Percentiles rank a stretch among this genome's conserved stretches.
phyloP scores from a whole-genome alignment of 768 basidiomycete species.

The Boletus sp. region DNA sequence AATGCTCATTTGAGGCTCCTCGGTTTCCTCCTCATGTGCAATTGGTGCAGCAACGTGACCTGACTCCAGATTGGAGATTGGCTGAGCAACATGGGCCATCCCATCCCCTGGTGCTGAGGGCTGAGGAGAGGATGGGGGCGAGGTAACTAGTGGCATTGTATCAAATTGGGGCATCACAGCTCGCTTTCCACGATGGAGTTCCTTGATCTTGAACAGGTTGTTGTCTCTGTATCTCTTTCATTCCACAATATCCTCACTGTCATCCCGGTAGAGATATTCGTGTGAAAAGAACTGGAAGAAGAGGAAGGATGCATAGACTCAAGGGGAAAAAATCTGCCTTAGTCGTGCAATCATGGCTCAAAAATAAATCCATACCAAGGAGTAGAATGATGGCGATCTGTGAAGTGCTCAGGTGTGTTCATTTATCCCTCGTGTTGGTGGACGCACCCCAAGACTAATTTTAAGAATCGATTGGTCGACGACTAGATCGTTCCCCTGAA shows the following conservation, averaged over 20 bases:
- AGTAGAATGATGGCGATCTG: constrained; percentile 75
- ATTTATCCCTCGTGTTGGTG: neutral
- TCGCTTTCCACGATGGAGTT: constrained; percentile 15
- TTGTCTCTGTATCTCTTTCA: constrained; percentile 42
- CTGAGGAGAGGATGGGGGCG: constrained; percentile 9
- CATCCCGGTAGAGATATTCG: constrained; percentile 41
- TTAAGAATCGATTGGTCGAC: constrained; percentile 51
- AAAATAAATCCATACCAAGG: constrained; percentile 47
- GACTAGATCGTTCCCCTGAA: constrained; percentile 28
- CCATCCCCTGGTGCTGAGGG: neutral
- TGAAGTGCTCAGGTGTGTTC: constrained; percentile 1
- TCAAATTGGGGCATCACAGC: constrained; percentile 1
- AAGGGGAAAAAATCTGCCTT: neutral
- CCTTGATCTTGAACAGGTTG: constrained; percentile 23
- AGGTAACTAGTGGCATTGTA: constrained; percentile 3
- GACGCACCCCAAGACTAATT: constrained; percentile 73
- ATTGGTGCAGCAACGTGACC: neutral
- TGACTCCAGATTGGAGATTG: constrained; percentile 10
- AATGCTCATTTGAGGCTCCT: constrained; percentile 52
- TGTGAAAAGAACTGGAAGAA: constrained; percentile 81
- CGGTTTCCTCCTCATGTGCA: constrained; percentile 29
- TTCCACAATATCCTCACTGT: constrained; percentile 32
- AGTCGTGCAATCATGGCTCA: no score
- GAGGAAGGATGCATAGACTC: constrained; percentile 73
- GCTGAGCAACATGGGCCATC: neutral